phyloP scores from a whole-genome alignment of 2,329 filamentous ascomycete species.

The Penicillium verrucosum region DNA sequence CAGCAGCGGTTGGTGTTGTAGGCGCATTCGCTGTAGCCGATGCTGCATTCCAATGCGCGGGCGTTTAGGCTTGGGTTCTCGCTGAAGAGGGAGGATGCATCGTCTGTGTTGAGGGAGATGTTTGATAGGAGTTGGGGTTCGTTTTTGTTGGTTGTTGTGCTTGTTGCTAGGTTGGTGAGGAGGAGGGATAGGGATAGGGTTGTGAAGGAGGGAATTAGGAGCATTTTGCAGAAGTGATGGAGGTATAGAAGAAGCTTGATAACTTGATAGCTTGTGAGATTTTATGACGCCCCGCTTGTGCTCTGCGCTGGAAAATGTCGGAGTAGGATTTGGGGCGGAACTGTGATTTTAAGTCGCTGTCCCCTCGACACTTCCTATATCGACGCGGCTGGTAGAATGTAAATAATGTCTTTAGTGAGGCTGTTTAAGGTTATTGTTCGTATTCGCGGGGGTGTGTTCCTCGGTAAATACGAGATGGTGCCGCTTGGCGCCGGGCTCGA shows the following conservation, averaged over 20 bases:
- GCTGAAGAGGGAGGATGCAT: not conserved
- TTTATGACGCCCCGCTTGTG: no score
- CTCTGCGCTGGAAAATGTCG: not conserved
- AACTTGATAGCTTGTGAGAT: not conserved
- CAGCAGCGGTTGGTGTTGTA: constrained; percentile 15
- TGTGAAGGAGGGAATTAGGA: not conserved
- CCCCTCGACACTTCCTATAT: not conserved
- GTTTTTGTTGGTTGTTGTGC: not conserved
- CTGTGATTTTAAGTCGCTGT: not conserved
- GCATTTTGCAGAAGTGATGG: not conserved
- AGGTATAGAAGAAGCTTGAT: not conserved
- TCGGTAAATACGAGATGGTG: constrained; percentile 17
- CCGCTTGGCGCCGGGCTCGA: constrained; percentile 15
- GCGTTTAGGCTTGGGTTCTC: constrained; percentile 15
- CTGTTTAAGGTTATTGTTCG: not conserved
- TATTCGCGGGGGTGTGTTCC: not conserved
- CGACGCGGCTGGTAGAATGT: not conserved
- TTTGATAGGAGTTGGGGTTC: constrained; percentile 15
- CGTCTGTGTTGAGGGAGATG: not conserved
- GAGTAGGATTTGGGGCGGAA: not conserved
- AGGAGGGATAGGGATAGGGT: not conserved
- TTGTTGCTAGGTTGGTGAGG: not conserved
- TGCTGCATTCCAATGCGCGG: constrained; percentile 2
- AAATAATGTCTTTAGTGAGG: not conserved
- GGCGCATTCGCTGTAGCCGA: constrained; percentile 14